phyloP scores from a whole-genome alignment of 345 rosid species.

The Tarenaya hassleriana region DNA sequence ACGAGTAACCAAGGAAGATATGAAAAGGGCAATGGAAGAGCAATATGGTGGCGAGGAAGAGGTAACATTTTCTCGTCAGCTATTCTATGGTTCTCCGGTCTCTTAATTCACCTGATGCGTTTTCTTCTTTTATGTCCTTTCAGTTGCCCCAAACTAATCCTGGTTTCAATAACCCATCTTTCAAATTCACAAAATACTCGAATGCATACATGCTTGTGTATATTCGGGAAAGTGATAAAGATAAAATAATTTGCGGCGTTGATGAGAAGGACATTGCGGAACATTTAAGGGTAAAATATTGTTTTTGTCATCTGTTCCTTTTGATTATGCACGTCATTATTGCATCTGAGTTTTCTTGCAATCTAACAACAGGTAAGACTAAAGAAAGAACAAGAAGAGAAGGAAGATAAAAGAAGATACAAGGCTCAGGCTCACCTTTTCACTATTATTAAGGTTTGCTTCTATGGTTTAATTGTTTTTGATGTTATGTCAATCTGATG shows the following conservation, averaged over 20 bases:
- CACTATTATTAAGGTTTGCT: slow-evolving; percentile 80
- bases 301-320: slow-evolving; percentile 1
- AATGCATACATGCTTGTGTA: slow-evolving; percentile 99
- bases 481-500: slow-evolving; percentile 10
- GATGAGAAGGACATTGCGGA: slow-evolving; percentile 99
- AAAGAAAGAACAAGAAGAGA: slow-evolving; percentile 94
- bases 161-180: slow-evolving; percentile 84
- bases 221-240: slow-evolving; percentile 90
- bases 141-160: slow-evolving; percentile 94
- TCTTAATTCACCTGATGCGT: slow-evolving; percentile 8
- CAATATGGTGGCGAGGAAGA: slow-evolving; percentile 99
- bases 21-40: slow-evolving; percentile 87
- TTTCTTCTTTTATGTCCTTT: slow-evolving; percentile 17
- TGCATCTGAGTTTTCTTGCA: slow-evolving; percentile 15
- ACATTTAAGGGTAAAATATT: slow-evolving; percentile 74
- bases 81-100: slow-evolving; percentile 15
- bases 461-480: slow-evolving; percentile 8
- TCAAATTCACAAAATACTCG: slow-evolving; percentile 92
- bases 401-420: slow-evolving; percentile 75
- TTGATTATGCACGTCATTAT: background rate
- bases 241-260: slow-evolving; percentile 84
- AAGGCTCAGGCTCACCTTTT: slow-evolving; percentile 94
- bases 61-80: slow-evolving; percentile 38
- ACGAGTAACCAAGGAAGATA: slow-evolving; percentile 93
- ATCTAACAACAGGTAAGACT: slow-evolving; percentile 63